Evolutionary conservation across 805 yeast species (phyloP).

Genomic region (Osmozyma mogii): DNA sequence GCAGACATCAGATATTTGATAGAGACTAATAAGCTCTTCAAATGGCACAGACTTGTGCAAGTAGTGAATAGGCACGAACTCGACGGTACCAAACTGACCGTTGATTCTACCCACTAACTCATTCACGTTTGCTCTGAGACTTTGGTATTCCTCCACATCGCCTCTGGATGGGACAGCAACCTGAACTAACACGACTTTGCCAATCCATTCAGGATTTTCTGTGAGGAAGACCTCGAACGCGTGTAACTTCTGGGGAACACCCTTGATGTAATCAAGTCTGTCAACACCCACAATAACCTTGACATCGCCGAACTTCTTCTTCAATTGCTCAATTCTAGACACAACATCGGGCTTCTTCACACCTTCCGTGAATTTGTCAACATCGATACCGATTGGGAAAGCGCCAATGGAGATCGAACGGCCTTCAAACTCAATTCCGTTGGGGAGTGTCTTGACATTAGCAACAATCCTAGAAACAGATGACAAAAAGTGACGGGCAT

Average conservation of each 20-base stretch:
- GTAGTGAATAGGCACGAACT: conserved; percentile 95
- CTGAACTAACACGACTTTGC: conserved; percentile 91
- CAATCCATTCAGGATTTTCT: conserved; percentile 97
- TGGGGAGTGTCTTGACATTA: conserved; percentile 77
- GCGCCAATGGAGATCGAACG: conserved; percentile 85
- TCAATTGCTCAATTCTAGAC: conserved; percentile 56
- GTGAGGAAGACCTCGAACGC: conserved; percentile 89
- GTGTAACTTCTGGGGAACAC: conserved; percentile 94
- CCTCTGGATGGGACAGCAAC: conserved; percentile 97
- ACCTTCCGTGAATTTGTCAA: conserved; percentile 81
- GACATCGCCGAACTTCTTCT: conserved; percentile 58
- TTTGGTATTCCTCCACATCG: conserved; percentile 96
- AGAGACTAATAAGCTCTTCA: conserved; percentile 83
- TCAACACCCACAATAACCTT: conserved; percentile 96
- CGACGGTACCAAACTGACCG: conserved; percentile 93
- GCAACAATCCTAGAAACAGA: conserved; percentile 75
- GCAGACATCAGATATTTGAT: conserved; percentile 82
- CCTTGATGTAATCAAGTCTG: conserved; percentile 92
- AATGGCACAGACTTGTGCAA: conserved; percentile 89
- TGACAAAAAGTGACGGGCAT: conserved; percentile 90
- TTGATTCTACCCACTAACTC: conserved; percentile 95
- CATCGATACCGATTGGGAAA: conserved; percentile 98
- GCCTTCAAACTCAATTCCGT: conserved; percentile 75
- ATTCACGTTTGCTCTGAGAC: conserved; percentile 85
- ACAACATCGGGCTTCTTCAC: conserved; percentile 55